Evolutionary conservation across 2,329 filamentous ascomycete genomes (phyloP).

Genomic region (Alternaria sp.): DNA sequence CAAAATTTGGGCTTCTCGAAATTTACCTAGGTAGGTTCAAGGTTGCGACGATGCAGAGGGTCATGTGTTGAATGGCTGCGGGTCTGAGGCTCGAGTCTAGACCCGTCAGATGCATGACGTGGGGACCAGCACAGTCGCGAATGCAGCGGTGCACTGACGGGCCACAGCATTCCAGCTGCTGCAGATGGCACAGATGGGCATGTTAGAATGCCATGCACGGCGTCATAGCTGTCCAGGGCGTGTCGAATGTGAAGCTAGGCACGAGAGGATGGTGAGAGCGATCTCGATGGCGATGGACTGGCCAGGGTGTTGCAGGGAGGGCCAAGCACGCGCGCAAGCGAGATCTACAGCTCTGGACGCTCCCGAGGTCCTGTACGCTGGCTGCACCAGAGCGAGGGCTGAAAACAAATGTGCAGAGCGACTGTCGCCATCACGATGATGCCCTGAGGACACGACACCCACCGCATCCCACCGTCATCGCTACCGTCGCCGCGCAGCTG

Average conservation of each 20-base stretch:
- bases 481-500: not conserved
- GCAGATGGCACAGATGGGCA: not conserved
- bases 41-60: not conserved
- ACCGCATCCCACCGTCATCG: not conserved
- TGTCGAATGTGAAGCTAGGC: not conserved
- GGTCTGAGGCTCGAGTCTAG: constrained; percentile 4
- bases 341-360: not conserved
- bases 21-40: not conserved
- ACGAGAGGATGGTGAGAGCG: not conserved
- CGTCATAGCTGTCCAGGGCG: constrained; percentile 2
- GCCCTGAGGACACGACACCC: not conserved
- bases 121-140: not conserved
- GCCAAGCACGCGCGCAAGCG: not conserved
- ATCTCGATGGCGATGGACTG: not conserved
- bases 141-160: not conserved
- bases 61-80: not conserved
- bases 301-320: not conserved
- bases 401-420: constrained; percentile 4
- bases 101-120: constrained; percentile 1
- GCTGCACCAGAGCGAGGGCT: not conserved
- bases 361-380: not conserved
- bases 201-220: constrained; percentile 6
- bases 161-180: not conserved
- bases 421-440: not conserved
- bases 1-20: not conserved